phyloP scores from a whole-genome alignment of 2,329 filamentous ascomycete genomes.

The Calonectria ilicicola region DNA sequence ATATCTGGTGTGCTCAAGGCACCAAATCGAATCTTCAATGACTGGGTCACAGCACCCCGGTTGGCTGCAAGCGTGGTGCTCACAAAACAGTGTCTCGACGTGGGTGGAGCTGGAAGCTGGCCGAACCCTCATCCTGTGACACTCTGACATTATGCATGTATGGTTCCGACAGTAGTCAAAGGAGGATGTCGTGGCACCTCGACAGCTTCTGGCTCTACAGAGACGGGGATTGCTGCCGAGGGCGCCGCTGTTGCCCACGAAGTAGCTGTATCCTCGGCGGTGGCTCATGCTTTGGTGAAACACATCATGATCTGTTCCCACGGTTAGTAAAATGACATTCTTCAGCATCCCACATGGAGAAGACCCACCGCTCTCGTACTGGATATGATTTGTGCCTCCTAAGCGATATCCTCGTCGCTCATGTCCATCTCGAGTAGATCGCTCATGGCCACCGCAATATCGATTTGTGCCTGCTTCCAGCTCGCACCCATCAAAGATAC shows the following conservation, averaged over 20 bases:
- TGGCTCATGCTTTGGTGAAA: slow-evolving; percentile 22
- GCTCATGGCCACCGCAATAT: slow-evolving; percentile 39
- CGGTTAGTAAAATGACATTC: slow-evolving; percentile 2
- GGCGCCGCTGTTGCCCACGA: slow-evolving; percentile 15
- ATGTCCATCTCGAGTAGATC: slow-evolving; percentile 17
- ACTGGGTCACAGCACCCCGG: slow-evolving; percentile 32
- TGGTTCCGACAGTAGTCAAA: slow-evolving; percentile 36
- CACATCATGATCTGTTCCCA: slow-evolving; percentile 11
- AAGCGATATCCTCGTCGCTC: slow-evolving; percentile 21
- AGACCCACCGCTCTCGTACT: slow-evolving; percentile 41
- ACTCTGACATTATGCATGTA: slow-evolving; percentile 30
- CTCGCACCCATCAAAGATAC: slow-evolving; percentile 40
- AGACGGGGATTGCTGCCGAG: slow-evolving; percentile 36
- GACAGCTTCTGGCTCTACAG: slow-evolving; percentile 39
- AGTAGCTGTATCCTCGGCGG: slow-evolving; percentile 24
- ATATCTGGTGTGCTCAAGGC: slow-evolving; percentile 27
- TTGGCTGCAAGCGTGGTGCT: slow-evolving; percentile 34
- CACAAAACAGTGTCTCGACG: slow-evolving; percentile 30
- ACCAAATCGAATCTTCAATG: slow-evolving; percentile 26
- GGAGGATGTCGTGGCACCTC: slow-evolving; percentile 17
- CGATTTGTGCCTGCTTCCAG: slow-evolving; percentile 33
- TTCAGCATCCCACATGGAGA: not conserved
- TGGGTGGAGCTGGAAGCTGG: not conserved
- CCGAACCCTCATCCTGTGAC: slow-evolving; percentile 23
- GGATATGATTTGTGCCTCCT: slow-evolving; percentile 26